Conservation (phyloP, 257 asterid genomes). For the Plectranthus barbatus region DNA sequence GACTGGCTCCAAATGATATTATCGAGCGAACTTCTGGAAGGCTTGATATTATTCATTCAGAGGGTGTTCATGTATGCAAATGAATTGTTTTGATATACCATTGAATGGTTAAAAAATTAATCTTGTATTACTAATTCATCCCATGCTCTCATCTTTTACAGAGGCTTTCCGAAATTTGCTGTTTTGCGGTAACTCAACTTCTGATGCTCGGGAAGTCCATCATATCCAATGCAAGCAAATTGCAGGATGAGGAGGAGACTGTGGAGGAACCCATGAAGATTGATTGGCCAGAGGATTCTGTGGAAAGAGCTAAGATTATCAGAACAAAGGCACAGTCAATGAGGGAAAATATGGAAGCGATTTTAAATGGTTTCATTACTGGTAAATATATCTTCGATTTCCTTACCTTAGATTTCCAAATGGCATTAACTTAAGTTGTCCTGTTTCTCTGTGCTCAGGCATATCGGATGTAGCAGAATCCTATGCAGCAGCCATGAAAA, state of each 20-base stretch:
- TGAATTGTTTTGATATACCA: slow-evolving; percentile 5
- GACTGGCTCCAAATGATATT: slow-evolving; percentile 67
- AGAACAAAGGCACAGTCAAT: slow-evolving; percentile 52
- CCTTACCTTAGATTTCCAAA: not conserved
- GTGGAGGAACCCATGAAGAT: slow-evolving; percentile 52
- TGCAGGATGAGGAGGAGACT: slow-evolving; percentile 36
- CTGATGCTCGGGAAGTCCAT: slow-evolving; percentile 79
- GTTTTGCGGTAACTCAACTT: slow-evolving; percentile 77
- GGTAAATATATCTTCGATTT: slow-evolving; percentile 35
- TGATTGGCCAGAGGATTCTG: slow-evolving; percentile 88
- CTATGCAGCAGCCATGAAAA: slow-evolving; percentile 56
- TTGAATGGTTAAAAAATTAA: not conserved
- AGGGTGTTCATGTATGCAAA: slow-evolving; percentile 89
- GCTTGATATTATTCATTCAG: slow-evolving; percentile 92
- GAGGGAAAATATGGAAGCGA: slow-evolving; percentile 62
- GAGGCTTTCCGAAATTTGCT: slow-evolving; percentile 98
- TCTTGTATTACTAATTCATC: not conserved
- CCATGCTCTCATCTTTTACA: slow-evolving; percentile 24
- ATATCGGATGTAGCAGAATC: slow-evolving; percentile 87
- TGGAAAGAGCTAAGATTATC: slow-evolving; percentile 76
- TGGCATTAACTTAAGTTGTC: too few relatives aligned
- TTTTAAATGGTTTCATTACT: slow-evolving; percentile 64
- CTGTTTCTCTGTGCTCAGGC: slow-evolving; percentile 36
- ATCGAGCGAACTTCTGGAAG: slow-evolving; percentile 74
- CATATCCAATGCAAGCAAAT: slow-evolving; percentile 51